Evolutionary conservation across 352 stramenopile species (phyloP), one percentile per base, ranked within the genome.

Genomic region (Pythium phragmiticola): DNA sequence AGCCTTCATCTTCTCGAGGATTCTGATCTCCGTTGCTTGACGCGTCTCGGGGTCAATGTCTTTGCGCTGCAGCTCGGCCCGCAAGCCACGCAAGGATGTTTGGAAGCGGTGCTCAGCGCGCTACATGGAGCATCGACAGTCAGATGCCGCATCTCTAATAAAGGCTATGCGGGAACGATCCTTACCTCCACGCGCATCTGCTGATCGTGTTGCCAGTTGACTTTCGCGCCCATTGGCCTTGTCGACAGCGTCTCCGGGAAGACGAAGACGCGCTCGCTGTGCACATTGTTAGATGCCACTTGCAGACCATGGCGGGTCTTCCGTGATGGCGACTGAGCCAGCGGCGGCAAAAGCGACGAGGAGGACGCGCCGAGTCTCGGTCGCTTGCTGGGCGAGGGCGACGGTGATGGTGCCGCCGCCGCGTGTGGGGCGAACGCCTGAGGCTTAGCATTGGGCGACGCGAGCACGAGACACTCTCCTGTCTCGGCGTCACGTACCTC

Each of bases 1-100:
- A 0, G 54, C 42, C 42, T 92, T 90, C 66, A 83, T 89, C 57
- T 77, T 80, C 34, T 94, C 76, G 14, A 94, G 60, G 28, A 94
- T 66, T 58, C 89, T 68, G 2, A 78, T 66, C 26, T 86, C 72
- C 6, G 89, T 59, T 12, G 53, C 52, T 4, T 78, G 66, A 13
- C 75, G 70, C n/a, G 61, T 61, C 0, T 67, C 60, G 11, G 65
- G 52, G 0, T 77, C 72, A 28, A 92, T 63, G 21, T 77, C 70
- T 19, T 65, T 71, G 17, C 80, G 73, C 50, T 77, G 70, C 13
- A 89, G 49, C 50, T 90, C 79, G 14, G 66, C 57, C 0, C 76
- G 73, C 36, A 92, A 65, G 0, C 81, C 81, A 7, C 70, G 72
- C 7, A 91, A 60, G 2, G 82, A 91, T 37, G 73, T 59, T 11